Conservation (phyloP, 2,329 filamentous ascomycete species). For the Aspergillus brasiliensis region DNA sequence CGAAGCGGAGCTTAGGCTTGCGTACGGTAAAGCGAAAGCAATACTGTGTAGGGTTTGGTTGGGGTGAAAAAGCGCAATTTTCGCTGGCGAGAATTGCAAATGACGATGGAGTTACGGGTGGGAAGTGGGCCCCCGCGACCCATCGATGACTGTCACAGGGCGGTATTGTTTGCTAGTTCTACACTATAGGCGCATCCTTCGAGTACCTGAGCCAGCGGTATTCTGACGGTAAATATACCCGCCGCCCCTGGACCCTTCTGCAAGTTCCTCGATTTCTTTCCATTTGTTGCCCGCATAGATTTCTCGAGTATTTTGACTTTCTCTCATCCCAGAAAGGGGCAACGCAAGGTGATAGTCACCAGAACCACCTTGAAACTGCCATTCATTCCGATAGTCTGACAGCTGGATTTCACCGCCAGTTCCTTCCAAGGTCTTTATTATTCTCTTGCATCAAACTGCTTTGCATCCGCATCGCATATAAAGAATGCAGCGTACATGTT, state of each 20-base stretch:
- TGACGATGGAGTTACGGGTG: conserved; percentile 2
- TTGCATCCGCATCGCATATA: neutral
- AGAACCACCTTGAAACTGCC: conserved; percentile 3
- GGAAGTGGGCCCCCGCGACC: neutral
- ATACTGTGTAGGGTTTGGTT: neutral
- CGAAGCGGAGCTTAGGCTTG: neutral
- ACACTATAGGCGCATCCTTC: neutral
- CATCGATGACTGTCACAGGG: neutral
- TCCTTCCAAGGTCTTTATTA: neutral
- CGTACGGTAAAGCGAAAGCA: neutral
- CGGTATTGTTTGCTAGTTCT: neutral
- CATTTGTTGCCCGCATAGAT: neutral
- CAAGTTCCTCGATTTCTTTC: neutral
- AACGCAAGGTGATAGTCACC: conserved; percentile 4
- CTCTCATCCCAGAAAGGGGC: conserved; percentile 5
- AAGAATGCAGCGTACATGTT: neutral
- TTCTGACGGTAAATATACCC: conserved; percentile 11
- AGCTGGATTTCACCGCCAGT: conserved; percentile 3
- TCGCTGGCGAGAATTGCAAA: neutral
- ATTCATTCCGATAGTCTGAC: neutral
- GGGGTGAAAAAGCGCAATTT: neutral
- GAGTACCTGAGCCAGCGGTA: conserved; percentile 4
- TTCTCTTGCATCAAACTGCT: neutral
- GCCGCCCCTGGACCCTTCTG: conserved; percentile 12
- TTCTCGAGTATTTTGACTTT: neutral